Conservation (phyloP, 208 protist genomes). For the Leishmania guyanensis region DNA sequence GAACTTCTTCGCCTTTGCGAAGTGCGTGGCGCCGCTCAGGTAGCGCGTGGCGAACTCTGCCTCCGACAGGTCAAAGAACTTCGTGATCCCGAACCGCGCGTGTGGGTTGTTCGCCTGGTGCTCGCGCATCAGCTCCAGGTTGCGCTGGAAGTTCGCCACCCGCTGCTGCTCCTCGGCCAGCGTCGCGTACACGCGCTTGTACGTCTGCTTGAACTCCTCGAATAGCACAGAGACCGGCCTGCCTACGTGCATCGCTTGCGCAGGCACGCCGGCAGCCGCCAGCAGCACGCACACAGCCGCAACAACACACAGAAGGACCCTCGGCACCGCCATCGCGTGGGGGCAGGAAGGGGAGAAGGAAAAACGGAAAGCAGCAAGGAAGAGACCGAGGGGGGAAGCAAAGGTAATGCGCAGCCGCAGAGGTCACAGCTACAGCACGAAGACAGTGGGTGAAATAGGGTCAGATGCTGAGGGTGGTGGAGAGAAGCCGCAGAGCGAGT, state of each 20-base stretch:
- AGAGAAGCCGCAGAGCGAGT: background rate
- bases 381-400: background rate
- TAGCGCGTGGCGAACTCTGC: slow-evolving; percentile 54
- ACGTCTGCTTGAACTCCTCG: slow-evolving; percentile 46
- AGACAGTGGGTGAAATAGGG: background rate
- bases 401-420: background rate
- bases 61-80: slow-evolving; percentile 64
- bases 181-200: slow-evolving; percentile 39
- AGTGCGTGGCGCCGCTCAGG: slow-evolving; percentile 43
- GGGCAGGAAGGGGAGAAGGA: background rate
- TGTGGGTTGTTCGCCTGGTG: slow-evolving; percentile 52
- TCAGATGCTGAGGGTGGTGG: background rate
- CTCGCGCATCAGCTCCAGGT: slow-evolving; percentile 34
- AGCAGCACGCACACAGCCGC: slow-evolving; percentile 33
- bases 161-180: slow-evolving; percentile 39
- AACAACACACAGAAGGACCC: slow-evolving; percentile 12
- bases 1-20: slow-evolving; percentile 24
- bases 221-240: slow-evolving; percentile 31
- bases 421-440: background rate
- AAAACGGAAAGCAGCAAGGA: background rate
- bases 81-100: slow-evolving; percentile 56
- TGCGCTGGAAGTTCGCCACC: slow-evolving; percentile 42
- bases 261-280: slow-evolving; percentile 9
- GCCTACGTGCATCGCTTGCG: slow-evolving; percentile 20
- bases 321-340: slow-evolving; percentile 20